Conservation (phyloP, 306 rosid genomes). For the Spatholobus suberectus region DNA sequence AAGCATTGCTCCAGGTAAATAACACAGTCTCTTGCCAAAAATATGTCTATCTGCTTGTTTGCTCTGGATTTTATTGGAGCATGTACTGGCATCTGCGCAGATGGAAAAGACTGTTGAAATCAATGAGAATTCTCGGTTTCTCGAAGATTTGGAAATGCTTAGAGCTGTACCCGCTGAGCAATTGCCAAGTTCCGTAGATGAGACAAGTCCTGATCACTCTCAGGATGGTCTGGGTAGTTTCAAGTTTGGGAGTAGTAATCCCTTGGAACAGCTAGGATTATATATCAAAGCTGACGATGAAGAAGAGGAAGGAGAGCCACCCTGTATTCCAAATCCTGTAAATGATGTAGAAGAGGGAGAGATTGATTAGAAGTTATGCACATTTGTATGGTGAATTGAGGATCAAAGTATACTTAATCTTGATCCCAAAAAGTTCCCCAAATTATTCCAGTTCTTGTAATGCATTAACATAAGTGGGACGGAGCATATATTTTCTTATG, state of each 20-base stretch:
- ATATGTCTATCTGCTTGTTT: background rate
- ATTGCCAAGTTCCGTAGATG: slow-evolving; percentile 68
- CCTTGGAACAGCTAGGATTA: slow-evolving; percentile 82
- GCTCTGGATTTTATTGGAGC: slow-evolving; percentile 40
- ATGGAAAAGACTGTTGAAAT: slow-evolving; percentile 88
- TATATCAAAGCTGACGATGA: slow-evolving; percentile 82
- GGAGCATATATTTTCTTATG: slow-evolving; percentile 19
- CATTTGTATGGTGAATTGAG: slow-evolving; percentile 31
- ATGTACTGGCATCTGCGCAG: slow-evolving; percentile 55
- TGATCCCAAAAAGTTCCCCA: slow-evolving; percentile 8
- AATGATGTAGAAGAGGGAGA: slow-evolving; percentile 88
- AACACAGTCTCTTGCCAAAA: slow-evolving; percentile 13
- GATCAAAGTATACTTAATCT: slow-evolving; percentile 37
- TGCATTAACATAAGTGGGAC: slow-evolving; percentile 10
- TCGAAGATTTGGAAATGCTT: slow-evolving; percentile 84
- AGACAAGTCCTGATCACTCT: slow-evolving; percentile 74
- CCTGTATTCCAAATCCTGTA: slow-evolving; percentile 49
- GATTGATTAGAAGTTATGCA: slow-evolving; percentile 55
- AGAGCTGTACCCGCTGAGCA: slow-evolving; percentile 64
- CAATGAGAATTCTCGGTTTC: slow-evolving; percentile 78
- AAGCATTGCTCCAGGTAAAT: slow-evolving; percentile 77
- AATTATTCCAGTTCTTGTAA: slow-evolving; percentile 21
- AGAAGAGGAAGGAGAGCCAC: slow-evolving; percentile 75
- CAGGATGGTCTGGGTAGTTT: slow-evolving; percentile 76
- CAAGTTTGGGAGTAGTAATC: slow-evolving; percentile 69